Conservation (phyloP, 805 yeast genomes). For the Deakozyma indianensis region DNA sequence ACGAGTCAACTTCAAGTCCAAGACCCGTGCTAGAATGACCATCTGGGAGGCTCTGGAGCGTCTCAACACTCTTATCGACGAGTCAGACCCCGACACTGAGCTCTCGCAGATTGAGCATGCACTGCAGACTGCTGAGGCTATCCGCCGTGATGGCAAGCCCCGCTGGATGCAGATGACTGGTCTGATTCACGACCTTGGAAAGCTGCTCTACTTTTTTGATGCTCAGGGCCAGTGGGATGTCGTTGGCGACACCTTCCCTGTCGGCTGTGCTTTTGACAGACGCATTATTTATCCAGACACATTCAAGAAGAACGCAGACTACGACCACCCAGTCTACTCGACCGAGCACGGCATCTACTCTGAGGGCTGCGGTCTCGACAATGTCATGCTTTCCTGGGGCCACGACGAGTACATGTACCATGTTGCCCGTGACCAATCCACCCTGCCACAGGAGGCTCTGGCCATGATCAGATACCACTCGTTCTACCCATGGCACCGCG, state of each 20-base stretch:
- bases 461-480: slow-evolving; percentile 69
- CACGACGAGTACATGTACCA: slow-evolving; percentile 72
- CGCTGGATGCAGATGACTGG: slow-evolving; percentile 70
- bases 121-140: slow-evolving; percentile 62
- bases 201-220: slow-evolving; percentile 52
- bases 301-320: slow-evolving; percentile 47
- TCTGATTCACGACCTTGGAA: slow-evolving; percentile 57
- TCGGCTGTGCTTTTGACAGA: slow-evolving; percentile 51
- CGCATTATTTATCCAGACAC: slow-evolving; percentile 47
- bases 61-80: slow-evolving; percentile 49
- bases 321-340: slow-evolving; percentile 46
- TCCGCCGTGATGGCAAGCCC: slow-evolving; percentile 50
- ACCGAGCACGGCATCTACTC: slow-evolving; percentile 55
- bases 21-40: slow-evolving; percentile 50
- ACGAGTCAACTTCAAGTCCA: slow-evolving; percentile 54
- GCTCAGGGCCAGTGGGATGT: slow-evolving; percentile 73
- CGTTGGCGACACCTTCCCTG: slow-evolving; percentile 68
- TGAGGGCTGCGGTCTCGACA: slow-evolving; percentile 49
- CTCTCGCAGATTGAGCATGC: slow-evolving; percentile 65
- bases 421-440: slow-evolving; percentile 49
- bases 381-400: slow-evolving; percentile 66
- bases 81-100: slow-evolving; percentile 64
- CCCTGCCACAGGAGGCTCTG: slow-evolving; percentile 47
- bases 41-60: slow-evolving; percentile 59
- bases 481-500: slow-evolving; percentile 66